phyloP scores from a whole-genome alignment of 441 rosid species.

The Pelargonium australe region DNA sequence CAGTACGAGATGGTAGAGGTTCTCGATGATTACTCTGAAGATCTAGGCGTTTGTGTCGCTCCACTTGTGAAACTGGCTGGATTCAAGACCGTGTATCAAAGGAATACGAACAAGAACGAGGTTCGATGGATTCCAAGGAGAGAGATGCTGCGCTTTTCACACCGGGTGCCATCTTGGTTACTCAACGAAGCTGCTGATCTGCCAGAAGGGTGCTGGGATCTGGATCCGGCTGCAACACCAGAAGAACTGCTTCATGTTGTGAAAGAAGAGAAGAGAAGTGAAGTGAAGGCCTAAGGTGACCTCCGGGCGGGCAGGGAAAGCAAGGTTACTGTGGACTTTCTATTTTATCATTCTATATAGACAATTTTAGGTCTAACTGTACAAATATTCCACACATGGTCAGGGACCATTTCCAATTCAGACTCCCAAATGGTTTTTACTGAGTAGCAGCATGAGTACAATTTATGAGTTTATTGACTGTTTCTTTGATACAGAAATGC shows the following conservation, averaged over 20 bases:
- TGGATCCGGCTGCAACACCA: conserved; percentile 97
- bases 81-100: conserved; percentile 84
- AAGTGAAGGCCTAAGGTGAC: neutral
- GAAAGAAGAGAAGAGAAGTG: conserved; percentile 36
- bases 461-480: conserved; percentile 5
- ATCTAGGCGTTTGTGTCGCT: conserved; percentile 67
- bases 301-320: conserved; percentile 16
- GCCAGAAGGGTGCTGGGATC: conserved; percentile 83
- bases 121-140: conserved; percentile 77
- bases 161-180: conserved; percentile 83
- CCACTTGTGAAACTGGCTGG: conserved; percentile 71
- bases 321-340: conserved; percentile 32
- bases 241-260: conserved; percentile 70
- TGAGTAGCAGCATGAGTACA: conserved; percentile 13
- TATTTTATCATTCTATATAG: conserved; percentile 47
- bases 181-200: conserved; percentile 52
- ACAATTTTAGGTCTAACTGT: conserved; percentile 54
- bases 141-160: conserved; percentile 87
- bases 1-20: conserved; percentile 97
- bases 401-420: conserved; percentile 35
- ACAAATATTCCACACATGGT: conserved; percentile 54
- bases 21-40: conserved; percentile 82
- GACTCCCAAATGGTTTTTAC: conserved; percentile 33
- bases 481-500: neutral
- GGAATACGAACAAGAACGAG: conserved; percentile 43